These are phyloP conservation scores for Monosporozyma aerobia DNA, from an alignment of 805 yeast species.

Conservation along the genomic window DNA sequence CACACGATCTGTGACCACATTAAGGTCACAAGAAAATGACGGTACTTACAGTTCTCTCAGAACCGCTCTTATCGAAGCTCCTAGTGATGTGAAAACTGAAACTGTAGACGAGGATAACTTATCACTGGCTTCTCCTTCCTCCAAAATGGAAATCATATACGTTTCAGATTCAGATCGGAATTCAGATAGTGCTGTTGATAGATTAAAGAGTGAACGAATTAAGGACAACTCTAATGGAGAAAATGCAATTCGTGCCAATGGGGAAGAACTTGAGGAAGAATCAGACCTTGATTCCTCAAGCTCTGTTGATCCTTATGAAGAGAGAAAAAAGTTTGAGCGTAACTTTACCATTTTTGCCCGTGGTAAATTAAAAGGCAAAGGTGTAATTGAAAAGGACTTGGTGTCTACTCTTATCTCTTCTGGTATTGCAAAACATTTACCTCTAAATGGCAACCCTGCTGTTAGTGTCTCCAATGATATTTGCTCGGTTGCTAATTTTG, in stretches of 20 bases:
- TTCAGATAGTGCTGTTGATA: neutral
- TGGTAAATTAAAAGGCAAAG: constrained; percentile 5
- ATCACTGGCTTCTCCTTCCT: neutral
- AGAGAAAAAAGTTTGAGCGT: constrained; percentile 13
- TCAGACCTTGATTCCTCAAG: neutral
- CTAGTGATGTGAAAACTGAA: neutral
- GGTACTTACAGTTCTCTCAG: neutral
- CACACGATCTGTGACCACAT: neutral
- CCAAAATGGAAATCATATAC: constrained; percentile 11
- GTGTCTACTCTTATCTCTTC: constrained; percentile 12
- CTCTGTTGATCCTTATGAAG: neutral
- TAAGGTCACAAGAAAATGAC: neutral
- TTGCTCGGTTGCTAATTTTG: constrained; percentile 22
- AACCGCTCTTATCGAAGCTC: neutral
- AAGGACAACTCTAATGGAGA: neutral
- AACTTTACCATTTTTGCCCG: constrained; percentile 9
- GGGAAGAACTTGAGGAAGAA: constrained; percentile 1
- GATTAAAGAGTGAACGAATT: neutral
- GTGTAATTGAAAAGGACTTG: constrained; percentile 4
- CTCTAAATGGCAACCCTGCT: constrained; percentile 9
- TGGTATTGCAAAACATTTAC: constrained; percentile 17
- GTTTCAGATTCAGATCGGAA: constrained; percentile 9
- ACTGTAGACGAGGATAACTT: neutral
- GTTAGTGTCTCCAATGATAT: constrained; percentile 26
- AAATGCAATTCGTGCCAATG: too few species aligned